Evolutionary conservation across 148 eudicot genomes (phyloP).

Genomic region (Amaranthus palmeri): DNA sequence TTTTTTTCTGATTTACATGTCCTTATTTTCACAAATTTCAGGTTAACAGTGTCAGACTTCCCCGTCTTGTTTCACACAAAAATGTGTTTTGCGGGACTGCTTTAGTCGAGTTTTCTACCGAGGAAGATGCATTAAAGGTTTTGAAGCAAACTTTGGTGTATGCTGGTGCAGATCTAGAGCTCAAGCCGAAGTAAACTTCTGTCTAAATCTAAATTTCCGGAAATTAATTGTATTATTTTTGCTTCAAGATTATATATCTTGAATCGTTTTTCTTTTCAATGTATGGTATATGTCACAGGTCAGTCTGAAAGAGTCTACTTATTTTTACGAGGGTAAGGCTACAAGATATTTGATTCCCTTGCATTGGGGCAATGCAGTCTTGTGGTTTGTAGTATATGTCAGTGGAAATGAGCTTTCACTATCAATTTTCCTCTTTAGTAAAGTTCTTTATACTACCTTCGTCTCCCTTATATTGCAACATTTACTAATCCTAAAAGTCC

Average conservation of each 20-base stretch:
- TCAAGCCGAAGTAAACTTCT: constrained; percentile 60
- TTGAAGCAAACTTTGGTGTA: constrained; percentile 61
- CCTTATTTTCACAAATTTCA: constrained; percentile 22
- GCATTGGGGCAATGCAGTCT: neutral
- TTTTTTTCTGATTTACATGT: neutral
- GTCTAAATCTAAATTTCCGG: neutral
- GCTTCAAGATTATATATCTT: no score
- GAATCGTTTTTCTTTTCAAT: no score
- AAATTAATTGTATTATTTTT: no score
- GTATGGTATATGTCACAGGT: constrained; percentile 3
- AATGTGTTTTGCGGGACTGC: constrained; percentile 81
- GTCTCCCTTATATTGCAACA: no score
- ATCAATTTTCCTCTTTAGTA: no score
- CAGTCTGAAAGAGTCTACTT: neutral
- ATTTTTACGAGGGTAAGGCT: neutral
- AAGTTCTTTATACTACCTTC: no score
- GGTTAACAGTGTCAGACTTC: constrained; percentile 95
- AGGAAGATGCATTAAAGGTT: constrained; percentile 68
- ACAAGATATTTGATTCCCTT: no score
- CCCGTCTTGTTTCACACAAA: constrained; percentile 72
- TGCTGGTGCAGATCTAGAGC: constrained; percentile 66
- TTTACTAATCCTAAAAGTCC: no score
- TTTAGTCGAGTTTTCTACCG: constrained; percentile 71
- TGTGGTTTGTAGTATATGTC: neutral
- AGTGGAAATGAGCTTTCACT: no score